These are phyloP conservation scores for Tilletia walkeri DNA, from an alignment of 1,284 basidiomycete species.

Conservation along the genomic window DNA sequence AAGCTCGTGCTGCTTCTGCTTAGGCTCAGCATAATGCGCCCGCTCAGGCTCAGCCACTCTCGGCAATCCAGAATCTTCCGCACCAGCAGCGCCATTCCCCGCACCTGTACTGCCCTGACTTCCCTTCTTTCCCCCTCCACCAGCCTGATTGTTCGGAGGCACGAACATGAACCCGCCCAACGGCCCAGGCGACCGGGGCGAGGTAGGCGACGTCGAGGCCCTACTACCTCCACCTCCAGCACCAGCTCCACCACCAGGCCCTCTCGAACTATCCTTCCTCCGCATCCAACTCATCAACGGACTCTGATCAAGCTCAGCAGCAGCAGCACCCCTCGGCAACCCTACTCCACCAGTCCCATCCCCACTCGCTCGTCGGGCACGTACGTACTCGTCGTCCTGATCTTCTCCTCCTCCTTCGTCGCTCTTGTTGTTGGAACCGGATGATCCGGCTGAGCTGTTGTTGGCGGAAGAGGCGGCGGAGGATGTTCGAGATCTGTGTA, in stretches of 20 bases:
- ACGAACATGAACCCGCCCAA: too few species aligned
- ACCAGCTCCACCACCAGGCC: neutral
- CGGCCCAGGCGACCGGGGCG: too few species aligned
- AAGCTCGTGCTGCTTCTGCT: conserved; percentile 6
- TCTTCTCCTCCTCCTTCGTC: neutral
- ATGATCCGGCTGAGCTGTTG: neutral
- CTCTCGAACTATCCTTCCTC: neutral
- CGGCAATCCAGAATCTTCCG: neutral
- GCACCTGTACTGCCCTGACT: too few species aligned
- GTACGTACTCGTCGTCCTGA: neutral
- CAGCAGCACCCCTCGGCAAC: neutral
- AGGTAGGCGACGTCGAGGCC: neutral
- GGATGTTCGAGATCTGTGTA: too few species aligned
- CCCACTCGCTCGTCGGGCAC: conserved; percentile 8
- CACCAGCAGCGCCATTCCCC: neutral
- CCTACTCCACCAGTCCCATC: conserved; percentile 10
- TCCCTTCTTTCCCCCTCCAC: too few species aligned
- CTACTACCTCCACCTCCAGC: neutral
- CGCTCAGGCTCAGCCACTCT: conserved; percentile 2
- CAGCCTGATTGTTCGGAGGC: too few species aligned
- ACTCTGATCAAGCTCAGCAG: conserved; percentile 9
- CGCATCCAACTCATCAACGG: conserved; percentile 16
- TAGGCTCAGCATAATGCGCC: conserved; percentile 3
- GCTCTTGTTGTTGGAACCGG: neutral
- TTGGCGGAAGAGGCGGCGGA: neutral